Evolutionary conservation across 192 early-diverging fungal species (phyloP).

Genomic region (Coemansia sp.): DNA sequence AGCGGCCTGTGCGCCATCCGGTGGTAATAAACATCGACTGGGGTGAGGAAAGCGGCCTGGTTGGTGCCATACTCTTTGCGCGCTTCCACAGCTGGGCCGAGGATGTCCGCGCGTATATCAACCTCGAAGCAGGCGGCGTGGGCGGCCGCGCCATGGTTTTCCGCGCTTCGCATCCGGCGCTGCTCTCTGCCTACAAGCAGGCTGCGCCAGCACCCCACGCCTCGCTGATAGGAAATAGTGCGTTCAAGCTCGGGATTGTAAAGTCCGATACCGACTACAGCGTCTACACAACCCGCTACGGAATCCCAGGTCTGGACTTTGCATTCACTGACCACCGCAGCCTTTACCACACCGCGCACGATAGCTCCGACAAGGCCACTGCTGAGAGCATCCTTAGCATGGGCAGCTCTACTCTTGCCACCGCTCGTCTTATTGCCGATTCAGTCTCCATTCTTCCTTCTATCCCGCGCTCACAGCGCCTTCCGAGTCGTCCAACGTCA

Average conservation of each 20-base stretch:
- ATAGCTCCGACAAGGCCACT: constrained; percentile 57
- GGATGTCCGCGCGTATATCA: constrained; percentile 64
- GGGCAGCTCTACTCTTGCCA: constrained; percentile 58
- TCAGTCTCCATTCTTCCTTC: constrained; percentile 22
- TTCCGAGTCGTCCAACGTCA: constrained; percentile 20
- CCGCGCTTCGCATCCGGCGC: constrained; percentile 56
- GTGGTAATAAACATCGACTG: constrained; percentile 74
- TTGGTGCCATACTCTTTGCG: constrained; percentile 63
- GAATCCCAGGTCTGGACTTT: constrained; percentile 66
- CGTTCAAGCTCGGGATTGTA: constrained; percentile 60
- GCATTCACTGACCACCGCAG: constrained; percentile 64
- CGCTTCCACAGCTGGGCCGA: constrained; percentile 64
- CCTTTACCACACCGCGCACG: constrained; percentile 64
- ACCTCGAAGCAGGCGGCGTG: constrained; percentile 71
- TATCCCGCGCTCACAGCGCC: constrained; percentile 35
- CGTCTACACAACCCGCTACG: constrained; percentile 57
- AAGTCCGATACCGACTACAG: constrained; percentile 68
- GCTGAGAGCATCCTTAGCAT: constrained; percentile 61
- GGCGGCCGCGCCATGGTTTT: constrained; percentile 69
- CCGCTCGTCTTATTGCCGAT: constrained; percentile 56
- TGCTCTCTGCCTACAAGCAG: constrained; percentile 38
- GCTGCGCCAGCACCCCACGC: constrained; percentile 55
- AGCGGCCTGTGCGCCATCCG: constrained; percentile 59
- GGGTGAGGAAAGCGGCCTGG: constrained; percentile 66
- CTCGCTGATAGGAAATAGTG: constrained; percentile 65